These are phyloP conservation scores for Paramecium tetraurelia DNA, from an alignment of 73 alveolate species.

Conservation along the genomic window DNA sequence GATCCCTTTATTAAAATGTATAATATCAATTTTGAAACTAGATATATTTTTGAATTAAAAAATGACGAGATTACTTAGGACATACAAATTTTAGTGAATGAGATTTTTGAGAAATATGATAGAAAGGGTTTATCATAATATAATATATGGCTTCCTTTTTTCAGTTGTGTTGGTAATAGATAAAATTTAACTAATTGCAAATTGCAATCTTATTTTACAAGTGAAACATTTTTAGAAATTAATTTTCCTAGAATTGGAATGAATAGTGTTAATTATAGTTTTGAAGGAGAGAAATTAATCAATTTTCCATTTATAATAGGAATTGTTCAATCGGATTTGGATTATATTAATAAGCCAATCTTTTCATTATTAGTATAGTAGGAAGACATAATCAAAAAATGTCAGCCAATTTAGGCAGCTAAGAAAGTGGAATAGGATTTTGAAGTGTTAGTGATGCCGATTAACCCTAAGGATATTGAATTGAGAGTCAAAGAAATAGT, in stretches of 20 bases:
- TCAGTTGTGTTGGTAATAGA: not conserved
- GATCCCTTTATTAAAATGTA: constrained; percentile 37
- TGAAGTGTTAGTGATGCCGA: not conserved
- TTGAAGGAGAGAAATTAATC: not conserved
- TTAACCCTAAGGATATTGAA: not conserved
- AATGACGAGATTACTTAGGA: not conserved
- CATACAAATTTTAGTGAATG: not conserved
- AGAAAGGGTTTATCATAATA: not conserved
- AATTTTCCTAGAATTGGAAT: not conserved
- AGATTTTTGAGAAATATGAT: constrained; percentile 22
- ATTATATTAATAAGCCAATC: constrained; percentile 9
- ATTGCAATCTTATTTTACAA: not conserved
- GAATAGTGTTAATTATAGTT: not conserved
- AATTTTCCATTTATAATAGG: constrained; percentile 26
- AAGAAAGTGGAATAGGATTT: not conserved
- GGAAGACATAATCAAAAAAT: not conserved
- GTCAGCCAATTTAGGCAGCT: not conserved
- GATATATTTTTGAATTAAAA: not conserved
- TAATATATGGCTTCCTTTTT: constrained; percentile 29
- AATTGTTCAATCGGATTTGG: not conserved
- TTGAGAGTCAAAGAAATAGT: not conserved
- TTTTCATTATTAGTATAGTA: not conserved
- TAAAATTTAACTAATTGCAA: not conserved
- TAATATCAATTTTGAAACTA: not conserved
- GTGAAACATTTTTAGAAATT: not conserved